phyloP scores from a whole-genome alignment of 1,284 basidiomycete species.

The Acaromyces ingoldii region DNA sequence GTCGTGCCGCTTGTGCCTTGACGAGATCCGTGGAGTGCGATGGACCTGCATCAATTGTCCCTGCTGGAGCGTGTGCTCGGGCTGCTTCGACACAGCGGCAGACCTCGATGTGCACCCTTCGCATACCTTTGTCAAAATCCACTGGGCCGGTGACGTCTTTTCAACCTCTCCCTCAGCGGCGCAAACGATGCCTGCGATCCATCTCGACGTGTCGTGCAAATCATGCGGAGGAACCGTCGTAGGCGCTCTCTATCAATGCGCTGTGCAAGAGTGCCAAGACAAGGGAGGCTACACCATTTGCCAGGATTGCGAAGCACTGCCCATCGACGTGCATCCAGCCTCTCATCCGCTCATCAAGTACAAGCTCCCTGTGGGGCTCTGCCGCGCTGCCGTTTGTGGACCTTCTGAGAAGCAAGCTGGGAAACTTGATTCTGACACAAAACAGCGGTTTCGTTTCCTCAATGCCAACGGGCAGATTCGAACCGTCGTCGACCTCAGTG shows the following conservation, averaged over 20 bases:
- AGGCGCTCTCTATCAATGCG: background rate
- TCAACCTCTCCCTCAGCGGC: background rate
- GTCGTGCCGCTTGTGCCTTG: background rate
- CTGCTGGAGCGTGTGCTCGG: background rate
- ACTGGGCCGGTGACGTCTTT: background rate
- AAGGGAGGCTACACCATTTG: background rate
- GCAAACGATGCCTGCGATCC: background rate
- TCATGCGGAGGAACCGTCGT: background rate
- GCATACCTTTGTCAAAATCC: background rate
- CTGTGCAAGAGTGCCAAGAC: background rate
- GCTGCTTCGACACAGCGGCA: background rate
- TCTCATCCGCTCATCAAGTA: background rate
- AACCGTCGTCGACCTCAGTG: too few species aligned
- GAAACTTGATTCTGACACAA: too few species aligned
- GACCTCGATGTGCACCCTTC: background rate
- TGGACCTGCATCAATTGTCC: background rate
- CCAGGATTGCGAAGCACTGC: conserved; percentile 1
- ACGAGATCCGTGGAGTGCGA: background rate
- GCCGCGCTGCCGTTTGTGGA: too few species aligned
- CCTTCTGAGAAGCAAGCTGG: too few species aligned
- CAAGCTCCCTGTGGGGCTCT: background rate
- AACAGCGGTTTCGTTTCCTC: too few species aligned
- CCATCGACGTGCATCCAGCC: background rate
- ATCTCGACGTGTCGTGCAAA: background rate
- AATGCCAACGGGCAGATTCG: too few species aligned